Base-by-base conservation (phyloP, 1,139 yeast genomes). In the Candida neerlandica region DNA sequence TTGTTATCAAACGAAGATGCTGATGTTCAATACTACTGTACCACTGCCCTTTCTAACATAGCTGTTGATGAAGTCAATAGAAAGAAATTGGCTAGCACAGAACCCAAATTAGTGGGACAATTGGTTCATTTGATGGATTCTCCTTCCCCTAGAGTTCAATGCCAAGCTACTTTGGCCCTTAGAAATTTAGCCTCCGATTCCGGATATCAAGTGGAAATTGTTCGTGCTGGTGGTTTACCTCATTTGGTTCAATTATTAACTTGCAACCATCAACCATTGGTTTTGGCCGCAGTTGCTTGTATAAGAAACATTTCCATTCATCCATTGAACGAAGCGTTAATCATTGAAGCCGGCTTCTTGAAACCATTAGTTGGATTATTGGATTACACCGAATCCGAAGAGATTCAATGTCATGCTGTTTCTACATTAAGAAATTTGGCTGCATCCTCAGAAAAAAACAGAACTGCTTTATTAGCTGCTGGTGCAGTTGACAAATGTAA, bases 1-100 rank as follows among this genome's bases (percentile, higher is more conserved):
- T 75, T 95, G 53, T 76, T 94, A 55, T 82, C 95, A 1, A 87
- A 92, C 47, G 82, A 86, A 21, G 99, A 94, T 67, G 90, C 97
- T 3, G 99, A 94, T 66, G 98, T 94, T 40, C 99, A 95, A 70
- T 94, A 95, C 69, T 94, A 94, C 67, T 94, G 99, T 75, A 94
- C 99, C 15, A 94, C 99, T 2, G 98, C 99, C 0, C 78, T 94
- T 57, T 89, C 97, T 32, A 94, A 94, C 65, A 92, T 94, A 59
- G 99, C 99, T 2, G 99, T 94, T 42, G 99, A 94, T 70, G 96
- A 91, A 63, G 77, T 80, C 45, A 94, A 94, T 71, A 81, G 99
- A 58, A 88, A 87, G 66, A 89, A 89, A 64, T 78, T 94, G 58
- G 85, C 97, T 4, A 86, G 89, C 53, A 89, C 97, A 2, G 98